Evolutionary conservation across 768 basidiomycete species (phyloP), one percentile per base, ranked within the genome.

Genomic region (Hericium alpestre): DNA sequence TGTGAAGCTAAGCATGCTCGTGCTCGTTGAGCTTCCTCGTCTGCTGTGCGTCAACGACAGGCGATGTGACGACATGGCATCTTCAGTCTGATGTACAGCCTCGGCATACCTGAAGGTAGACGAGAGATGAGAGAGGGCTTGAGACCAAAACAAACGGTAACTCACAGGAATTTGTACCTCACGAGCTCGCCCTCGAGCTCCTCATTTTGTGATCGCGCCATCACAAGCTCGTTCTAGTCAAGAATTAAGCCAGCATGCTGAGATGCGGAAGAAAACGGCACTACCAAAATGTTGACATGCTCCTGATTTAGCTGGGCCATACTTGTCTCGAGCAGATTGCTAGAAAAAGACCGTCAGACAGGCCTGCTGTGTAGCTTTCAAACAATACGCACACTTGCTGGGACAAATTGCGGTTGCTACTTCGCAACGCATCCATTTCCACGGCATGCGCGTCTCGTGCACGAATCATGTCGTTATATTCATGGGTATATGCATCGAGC

Each of bases 171-270:
- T 72, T 96, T 96, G 73, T 96, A 97, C 43, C 88, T 83, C 40
- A 99, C 94, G 16, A 99, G 80, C 69, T 98, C 92, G 57, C 84
- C 80, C 69, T 98, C 96, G 58, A 95, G 77, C 67, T 97, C 93
- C 67, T 99, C 95, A 63, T 90, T 90, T 58, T 86, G 83, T 41
- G 98, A 72, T 53, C 93, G 82, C 57, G 86, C 79, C 74, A 85
- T 90, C 3, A 98, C 96, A 3, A 98, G 80, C 67, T 95, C 87
- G 63, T 94, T 92, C 90, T 92, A 60, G 39, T 20, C 6, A 46
- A 20, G 67, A n/a, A 70, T 69, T 9, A 68, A 55, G 32, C 71
- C 67, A 54, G n/a, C 50, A 47, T n/a, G 56, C 32, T 1, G 8
- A 32, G 9, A 32, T 10, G 7, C 7, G 32, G 6, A 32, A 10